Conservation (phyloP, 371 early-diverging fungal genomes). For the Syncephalastrum contaminatum region DNA sequence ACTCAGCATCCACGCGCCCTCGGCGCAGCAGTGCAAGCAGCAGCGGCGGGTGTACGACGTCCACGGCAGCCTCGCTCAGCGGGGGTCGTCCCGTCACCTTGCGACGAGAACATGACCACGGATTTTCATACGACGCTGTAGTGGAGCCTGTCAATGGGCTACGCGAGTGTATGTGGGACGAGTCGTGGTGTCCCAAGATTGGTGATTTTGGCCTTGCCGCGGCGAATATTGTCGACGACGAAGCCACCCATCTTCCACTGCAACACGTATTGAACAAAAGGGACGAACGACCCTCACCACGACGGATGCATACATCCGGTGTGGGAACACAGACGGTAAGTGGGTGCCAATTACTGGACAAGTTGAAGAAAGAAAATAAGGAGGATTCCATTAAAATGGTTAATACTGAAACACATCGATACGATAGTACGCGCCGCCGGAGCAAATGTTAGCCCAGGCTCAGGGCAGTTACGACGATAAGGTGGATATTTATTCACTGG, state of each 20-base stretch:
- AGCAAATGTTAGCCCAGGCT: slow-evolving; percentile 64
- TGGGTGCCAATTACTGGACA: not conserved
- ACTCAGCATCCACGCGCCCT: too few species aligned
- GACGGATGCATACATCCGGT: slow-evolving; percentile 46
- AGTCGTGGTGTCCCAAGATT: slow-evolving; percentile 67
- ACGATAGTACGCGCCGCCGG: slow-evolving; percentile 89
- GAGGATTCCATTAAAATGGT: too few species aligned
- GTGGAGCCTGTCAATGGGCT: slow-evolving; percentile 7
- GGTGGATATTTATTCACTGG: slow-evolving; percentile 72
- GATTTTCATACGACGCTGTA: slow-evolving; percentile 16
- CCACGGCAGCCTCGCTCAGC: too few species aligned
- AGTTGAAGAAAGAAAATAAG: too few species aligned
- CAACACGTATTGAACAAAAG: too few species aligned
- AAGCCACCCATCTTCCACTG: not conserved
- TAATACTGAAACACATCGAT: too few species aligned
- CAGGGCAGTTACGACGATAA: slow-evolving; percentile 59
- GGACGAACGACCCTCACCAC: not conserved
- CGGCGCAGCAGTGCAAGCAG: too few species aligned
- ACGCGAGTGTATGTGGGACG: slow-evolving; percentile 36
- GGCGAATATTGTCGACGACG: slow-evolving; percentile 13
- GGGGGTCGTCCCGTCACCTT: too few species aligned
- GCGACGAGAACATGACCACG: slow-evolving; percentile 1
- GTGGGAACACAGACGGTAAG: slow-evolving; percentile 75
- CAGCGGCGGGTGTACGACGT: too few species aligned
- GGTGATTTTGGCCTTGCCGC: slow-evolving; percentile 90